Evolutionary conservation across 2,329 filamentous ascomycete species (phyloP).

Genomic region (Aspergillus hiratsukae): DNA sequence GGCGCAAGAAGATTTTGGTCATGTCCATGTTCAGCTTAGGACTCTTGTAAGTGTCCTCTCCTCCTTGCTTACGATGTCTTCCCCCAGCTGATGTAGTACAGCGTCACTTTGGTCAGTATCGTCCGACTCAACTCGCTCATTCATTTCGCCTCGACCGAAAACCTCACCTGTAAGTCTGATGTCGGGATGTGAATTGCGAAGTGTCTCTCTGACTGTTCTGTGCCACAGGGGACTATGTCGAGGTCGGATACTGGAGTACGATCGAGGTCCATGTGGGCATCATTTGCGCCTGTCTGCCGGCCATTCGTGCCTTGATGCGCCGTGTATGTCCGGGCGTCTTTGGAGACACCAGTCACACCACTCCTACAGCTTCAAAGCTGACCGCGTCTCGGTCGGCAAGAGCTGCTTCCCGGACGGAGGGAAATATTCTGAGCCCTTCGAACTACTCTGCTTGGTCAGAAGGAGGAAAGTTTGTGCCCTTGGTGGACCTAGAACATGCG

Average conservation of each 20-base stretch:
- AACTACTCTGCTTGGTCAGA: no score
- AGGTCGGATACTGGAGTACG: constrained; percentile 28
- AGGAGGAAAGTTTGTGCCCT: no score
- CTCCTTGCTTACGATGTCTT: background rate
- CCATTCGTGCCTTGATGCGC: constrained; percentile 36
- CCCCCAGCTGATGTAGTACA: constrained; percentile 14
- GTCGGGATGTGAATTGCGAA: no score
- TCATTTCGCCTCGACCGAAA: constrained; percentile 38
- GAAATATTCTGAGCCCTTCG: no score
- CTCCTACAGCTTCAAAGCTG: no score
- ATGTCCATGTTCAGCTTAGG: constrained; percentile 36
- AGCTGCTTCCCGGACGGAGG: no score
- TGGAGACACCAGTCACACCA: constrained; percentile 24
- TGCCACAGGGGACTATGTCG: constrained; percentile 26
- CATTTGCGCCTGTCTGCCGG: constrained; percentile 29
- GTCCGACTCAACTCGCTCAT: constrained; percentile 43
- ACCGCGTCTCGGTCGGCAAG: no score
- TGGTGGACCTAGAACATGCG: no score
- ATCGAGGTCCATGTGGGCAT: constrained; percentile 28
- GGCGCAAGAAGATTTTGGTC: constrained; percentile 27
- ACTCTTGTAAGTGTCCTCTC: constrained; percentile 31
- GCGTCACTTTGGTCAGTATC: constrained; percentile 44
- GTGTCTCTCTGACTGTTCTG: no score
- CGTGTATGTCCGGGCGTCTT: constrained; percentile 34
- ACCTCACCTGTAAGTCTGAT: constrained; percentile 33